Evolutionary conservation across 2,329 filamentous ascomycete species (phyloP).

Genomic region (Diaporthe capsici): DNA sequence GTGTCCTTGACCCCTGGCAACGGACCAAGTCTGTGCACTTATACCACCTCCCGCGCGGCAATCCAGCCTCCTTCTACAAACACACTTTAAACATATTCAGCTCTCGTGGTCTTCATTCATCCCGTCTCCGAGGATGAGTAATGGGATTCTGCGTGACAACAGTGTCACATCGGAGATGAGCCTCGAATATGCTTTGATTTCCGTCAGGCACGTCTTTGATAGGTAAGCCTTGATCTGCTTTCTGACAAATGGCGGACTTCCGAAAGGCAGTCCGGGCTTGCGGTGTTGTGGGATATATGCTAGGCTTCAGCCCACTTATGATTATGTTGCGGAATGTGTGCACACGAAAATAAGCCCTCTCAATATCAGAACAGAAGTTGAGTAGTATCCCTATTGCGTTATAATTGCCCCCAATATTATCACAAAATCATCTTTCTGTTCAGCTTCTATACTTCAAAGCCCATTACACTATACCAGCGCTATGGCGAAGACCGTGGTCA

Average conservation of each 20-base stretch:
- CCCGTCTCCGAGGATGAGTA: slow-evolving; percentile 17
- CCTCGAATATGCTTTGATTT: slow-evolving; percentile 1
- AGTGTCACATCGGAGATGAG: slow-evolving; percentile 8
- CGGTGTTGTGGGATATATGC: background rate
- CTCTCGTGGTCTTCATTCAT: slow-evolving; percentile 26
- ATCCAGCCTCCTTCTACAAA: slow-evolving; percentile 6
- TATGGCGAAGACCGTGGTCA: slow-evolving; percentile 56
- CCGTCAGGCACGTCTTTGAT: slow-evolving; percentile 4
- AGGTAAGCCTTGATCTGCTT: slow-evolving; percentile 13
- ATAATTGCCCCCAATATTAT: background rate
- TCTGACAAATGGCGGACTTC: slow-evolving; percentile 19
- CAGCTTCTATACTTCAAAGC: background rate
- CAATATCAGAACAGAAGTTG: background rate
- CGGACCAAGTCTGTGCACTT: background rate
- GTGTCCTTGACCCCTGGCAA: background rate
- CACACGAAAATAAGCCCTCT: background rate
- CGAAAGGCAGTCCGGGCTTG: background rate
- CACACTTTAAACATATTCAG: background rate
- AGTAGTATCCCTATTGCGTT: background rate
- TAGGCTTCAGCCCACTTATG: background rate
- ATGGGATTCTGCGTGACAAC: background rate
- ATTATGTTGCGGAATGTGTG: background rate
- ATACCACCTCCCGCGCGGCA: slow-evolving; percentile 12
- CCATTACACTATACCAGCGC: background rate
- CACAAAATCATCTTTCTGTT: background rate